Evolutionary conservation across 179 eudicot genomes (phyloP).

Genomic region (Patellifolia procumbens): DNA sequence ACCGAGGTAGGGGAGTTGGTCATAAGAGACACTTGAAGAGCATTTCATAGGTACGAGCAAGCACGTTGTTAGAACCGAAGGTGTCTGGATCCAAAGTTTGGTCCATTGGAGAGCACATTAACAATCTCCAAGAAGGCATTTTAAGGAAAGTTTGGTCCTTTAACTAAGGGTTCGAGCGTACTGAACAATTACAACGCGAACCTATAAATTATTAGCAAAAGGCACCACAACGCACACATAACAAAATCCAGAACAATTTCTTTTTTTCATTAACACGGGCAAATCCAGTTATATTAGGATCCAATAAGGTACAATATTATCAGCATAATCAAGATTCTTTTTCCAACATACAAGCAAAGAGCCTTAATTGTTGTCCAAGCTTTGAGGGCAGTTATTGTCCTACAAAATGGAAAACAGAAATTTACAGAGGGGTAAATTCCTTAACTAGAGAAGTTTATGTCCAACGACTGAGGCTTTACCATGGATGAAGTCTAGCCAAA

Average conservation of each 20-base stretch:
- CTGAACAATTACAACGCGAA: background rate
- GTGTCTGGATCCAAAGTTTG: too few species aligned
- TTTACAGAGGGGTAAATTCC: background rate
- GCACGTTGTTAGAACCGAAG: too few species aligned
- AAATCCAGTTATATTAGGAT: constrained; percentile 1
- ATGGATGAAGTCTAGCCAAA: constrained; percentile 50
- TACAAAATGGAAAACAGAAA: background rate
- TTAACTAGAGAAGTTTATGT: background rate
- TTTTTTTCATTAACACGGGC: constrained; percentile 13
- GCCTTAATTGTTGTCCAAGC: background rate
- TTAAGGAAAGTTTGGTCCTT: too few species aligned
- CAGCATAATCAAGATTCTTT: background rate
- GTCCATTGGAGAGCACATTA: too few species aligned
- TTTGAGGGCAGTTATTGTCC: constrained; percentile 1
- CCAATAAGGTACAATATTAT: constrained; percentile 6
- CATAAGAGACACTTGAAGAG: too few species aligned
- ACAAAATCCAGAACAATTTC: background rate
- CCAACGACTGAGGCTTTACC: constrained; percentile 16
- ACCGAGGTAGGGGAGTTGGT: too few species aligned
- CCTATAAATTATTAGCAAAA: background rate
- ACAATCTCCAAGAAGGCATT: too few species aligned
- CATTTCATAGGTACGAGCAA: too few species aligned
- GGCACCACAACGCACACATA: too few species aligned
- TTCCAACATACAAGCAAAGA: background rate
- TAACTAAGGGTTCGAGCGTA: background rate